These are phyloP conservation scores for Tarenaya hassleriana DNA, from an alignment of 345 rosid species.

Conservation along the genomic window DNA sequence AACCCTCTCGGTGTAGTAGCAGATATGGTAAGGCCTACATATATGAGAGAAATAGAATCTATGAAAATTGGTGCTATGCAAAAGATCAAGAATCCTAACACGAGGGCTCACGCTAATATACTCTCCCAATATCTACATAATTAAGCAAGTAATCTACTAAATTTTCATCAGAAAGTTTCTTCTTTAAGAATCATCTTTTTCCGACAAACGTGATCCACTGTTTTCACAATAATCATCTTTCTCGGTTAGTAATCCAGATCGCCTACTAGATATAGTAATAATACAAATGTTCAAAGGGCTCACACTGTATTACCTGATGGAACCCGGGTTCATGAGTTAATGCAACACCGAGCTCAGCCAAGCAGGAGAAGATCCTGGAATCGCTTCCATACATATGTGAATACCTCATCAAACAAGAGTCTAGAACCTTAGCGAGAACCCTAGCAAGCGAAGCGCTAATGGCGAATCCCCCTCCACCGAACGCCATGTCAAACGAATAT, in stretches of 20 bases:
- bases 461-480: conserved; percentile 80
- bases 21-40: neutral
- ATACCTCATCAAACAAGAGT: conserved; percentile 65
- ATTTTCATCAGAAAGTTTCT: too few relatives aligned
- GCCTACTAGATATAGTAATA: too few relatives aligned
- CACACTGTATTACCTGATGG: conserved; percentile 63
- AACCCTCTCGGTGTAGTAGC: neutral
- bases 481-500: conserved; percentile 87
- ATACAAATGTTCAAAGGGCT: neutral
- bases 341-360: conserved; percentile 79
- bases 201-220: too few relatives aligned
- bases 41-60: too few relatives aligned
- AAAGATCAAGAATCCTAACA: too few relatives aligned
- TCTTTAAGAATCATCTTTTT: too few relatives aligned
- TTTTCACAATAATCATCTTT: too few relatives aligned
- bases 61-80: too few relatives aligned
- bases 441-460: conserved; percentile 47
- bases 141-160: too few relatives aligned
- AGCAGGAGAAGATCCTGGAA: conserved; percentile 72
- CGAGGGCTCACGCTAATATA: too few relatives aligned
- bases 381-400: conserved; percentile 83
- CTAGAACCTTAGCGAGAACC: conserved; percentile 51
- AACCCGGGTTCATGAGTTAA: conserved; percentile 87
- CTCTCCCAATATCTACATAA: too few relatives aligned
- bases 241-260: too few relatives aligned